Evolutionary conservation across 768 basidiomycete genomes (phyloP), one percentile per base, ranked within the genome.

Genomic region (Collybia sordida): DNA sequence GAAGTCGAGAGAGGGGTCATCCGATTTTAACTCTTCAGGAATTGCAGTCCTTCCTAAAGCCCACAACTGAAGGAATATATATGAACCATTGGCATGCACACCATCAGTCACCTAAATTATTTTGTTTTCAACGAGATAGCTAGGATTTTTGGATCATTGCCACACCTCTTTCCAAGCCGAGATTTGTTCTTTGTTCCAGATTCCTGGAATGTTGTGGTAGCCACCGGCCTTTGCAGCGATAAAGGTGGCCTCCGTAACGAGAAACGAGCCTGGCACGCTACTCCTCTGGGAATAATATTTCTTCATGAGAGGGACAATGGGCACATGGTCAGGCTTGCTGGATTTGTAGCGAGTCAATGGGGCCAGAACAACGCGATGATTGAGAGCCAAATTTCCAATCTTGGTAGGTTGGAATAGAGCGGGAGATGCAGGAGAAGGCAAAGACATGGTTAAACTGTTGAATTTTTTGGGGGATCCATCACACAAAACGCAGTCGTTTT

Each of bases 181-280:
- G 27, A 83, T 74, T 53, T 92, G 88, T 19, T 76, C 80, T 3
- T 75, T 62, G 15, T 61, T 80, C 72, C 78, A 88, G 47, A 88
- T 80, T 0, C 87, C 88, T 1, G 87, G 88, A 0, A 78, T 73
- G 49, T 80, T 64, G 1, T 50, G 43, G 36, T 65, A 70, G 1
- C 82, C 83, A 3, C 77, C 80, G 0, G 82, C 81, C 12, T 73
- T 56, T 1, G 64, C 60, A 0, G 77, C 72, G 42, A 88, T 67
- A 48, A 68, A 62, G 11, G 73, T 79, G 0, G 68, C 79, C 56
- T 81, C 80, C 0, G 77, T 60, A 45, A 82, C 69, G n/a, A 74
- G 57, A 11, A 80, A 64, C 1, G 73, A 71, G 3, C 77, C 77
- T 0, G 71, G 67, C 3, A 59, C 54, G 25, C 60, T 62, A 1